Base-by-base conservation (phyloP, 2,329 filamentous ascomycete species). In the Plenodomus lindquistii region DNA sequence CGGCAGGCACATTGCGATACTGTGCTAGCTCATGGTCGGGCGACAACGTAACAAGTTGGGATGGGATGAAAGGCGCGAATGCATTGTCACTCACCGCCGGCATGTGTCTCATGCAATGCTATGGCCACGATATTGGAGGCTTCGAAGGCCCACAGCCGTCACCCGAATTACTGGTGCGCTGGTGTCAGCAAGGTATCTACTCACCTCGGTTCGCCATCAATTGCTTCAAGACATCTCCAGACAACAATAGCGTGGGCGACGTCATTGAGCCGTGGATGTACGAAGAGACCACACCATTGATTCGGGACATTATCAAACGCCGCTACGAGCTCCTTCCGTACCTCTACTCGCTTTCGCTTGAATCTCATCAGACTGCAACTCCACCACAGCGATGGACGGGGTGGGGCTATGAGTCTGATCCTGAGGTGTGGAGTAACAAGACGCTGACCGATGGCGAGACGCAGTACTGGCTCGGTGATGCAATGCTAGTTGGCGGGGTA, bases 201-300 rank as follows among this genome's bases (percentile, higher is more conserved):
- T 86, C 85, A 1, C 80, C 84, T 0, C 83, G 87, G 0, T 89
- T 90, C 59, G 85, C 87, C 10, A 89, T 89, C 74, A 90, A 90
- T 70, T 90, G 87, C 70, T 89, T 86, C 80, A 90, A 90, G 73
- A 90, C 87, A 0, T 82, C 80, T 0, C 79, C 81, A 0, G 74
- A 80, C 1, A 84, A 89, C 68, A 89, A 85, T 59, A 76, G 77
- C 0, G 78, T 88, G 19, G 87, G 87, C 7, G 86, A 88, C 29
- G 86, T 90, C 0, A 90, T 90, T 48, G 86, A 89, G 72, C 87
- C 87, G 0, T 90, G 86, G 85, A 89, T 89, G 85, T 87, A 89
- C 61, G 84, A 85, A 0, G 81, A 85, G 29, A 84, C 85, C 21
- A 84, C 85, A 0, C 81, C 80, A 0, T 70, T 86, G 1, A 75